A percentile compares a stretch with the other conserved stretches of the same genome.
phyloP scores from a whole-genome alignment of 2,329 filamentous ascomycete species.

The Botrytis deweyae region DNA sequence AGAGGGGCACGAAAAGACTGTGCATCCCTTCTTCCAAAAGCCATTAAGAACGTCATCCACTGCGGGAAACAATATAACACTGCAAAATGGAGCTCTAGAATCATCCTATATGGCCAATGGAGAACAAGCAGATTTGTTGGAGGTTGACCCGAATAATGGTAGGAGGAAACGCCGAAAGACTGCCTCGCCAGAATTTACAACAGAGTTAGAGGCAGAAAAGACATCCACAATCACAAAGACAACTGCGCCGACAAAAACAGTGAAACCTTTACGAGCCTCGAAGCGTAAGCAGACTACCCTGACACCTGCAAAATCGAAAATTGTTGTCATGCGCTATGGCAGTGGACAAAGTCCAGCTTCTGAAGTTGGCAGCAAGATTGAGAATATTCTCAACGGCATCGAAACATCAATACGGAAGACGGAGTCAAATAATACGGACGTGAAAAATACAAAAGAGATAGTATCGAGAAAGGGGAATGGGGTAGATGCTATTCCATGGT shows the following conservation, averaged over 20 bases:
- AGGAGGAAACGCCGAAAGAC: conserved; percentile 48
- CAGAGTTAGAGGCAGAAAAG: background rate
- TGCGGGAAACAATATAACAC: background rate
- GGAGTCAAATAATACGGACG: background rate
- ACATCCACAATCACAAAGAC: background rate
- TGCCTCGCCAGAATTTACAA: conserved; percentile 28
- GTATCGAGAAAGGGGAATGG: conserved; percentile 7
- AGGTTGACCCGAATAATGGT: conserved; percentile 38
- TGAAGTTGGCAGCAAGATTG: conserved; percentile 59
- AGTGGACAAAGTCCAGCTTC: conserved; percentile 46
- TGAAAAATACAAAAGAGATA: conserved; percentile 2
- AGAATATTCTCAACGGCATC: conserved; percentile 53
- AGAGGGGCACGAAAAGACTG: conserved; percentile 27
- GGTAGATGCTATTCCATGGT: conserved; percentile 20
- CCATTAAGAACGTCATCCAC: conserved; percentile 29
- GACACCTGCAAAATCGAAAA: conserved; percentile 31
- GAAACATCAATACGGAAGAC: background rate
- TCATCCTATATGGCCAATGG: background rate
- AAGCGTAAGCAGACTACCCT: conserved; percentile 5
- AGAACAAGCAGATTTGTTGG: conserved; percentile 29
- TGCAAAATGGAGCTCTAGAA: background rate
- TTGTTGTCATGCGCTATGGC: conserved; percentile 62
- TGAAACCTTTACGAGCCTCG: conserved; percentile 2
- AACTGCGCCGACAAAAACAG: background rate
- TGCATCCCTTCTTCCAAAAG: conserved; percentile 40